Evolutionary conservation across 768 basidiomycete genomes (phyloP).

Genomic region (Calocybe indica): DNA sequence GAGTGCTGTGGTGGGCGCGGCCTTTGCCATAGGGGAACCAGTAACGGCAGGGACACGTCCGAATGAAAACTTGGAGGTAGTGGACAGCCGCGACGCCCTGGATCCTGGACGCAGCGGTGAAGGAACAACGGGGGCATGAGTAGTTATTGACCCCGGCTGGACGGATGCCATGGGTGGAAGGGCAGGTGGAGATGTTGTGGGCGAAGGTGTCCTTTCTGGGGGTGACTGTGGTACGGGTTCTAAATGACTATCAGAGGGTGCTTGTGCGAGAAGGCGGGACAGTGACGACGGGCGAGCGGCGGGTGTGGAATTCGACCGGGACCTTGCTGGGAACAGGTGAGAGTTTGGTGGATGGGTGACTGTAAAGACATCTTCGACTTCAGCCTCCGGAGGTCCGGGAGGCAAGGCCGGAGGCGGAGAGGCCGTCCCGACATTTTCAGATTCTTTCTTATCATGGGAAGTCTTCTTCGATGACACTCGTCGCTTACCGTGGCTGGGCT

Average conservation of each 20-base stretch:
- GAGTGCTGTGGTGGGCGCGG: conserved; percentile 61
- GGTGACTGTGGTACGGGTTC: conserved; percentile 19
- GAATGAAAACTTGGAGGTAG: conserved; percentile 62
- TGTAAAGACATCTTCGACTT: conserved; percentile 69
- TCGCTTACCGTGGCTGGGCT: conserved; percentile 62
- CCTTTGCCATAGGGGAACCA: conserved; percentile 44
- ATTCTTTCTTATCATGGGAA: conserved; percentile 33
- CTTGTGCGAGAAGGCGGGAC: conserved; percentile 75
- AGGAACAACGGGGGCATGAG: conserved; percentile 28
- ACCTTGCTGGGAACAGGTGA: conserved; percentile 57
- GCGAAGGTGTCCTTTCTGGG: conserved; percentile 25
- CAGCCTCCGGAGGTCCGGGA: conserved; percentile 59
- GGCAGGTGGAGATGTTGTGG: conserved; percentile 25
- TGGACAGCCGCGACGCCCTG: conserved; percentile 63
- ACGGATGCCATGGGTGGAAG: conserved; percentile 28
- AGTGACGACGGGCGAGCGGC: conserved; percentile 72
- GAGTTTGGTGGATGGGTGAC: conserved; percentile 62
- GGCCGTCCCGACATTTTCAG: conserved; percentile 25
- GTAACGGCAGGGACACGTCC: conserved; percentile 51
- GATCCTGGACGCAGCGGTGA: conserved; percentile 71
- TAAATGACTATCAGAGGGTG: conserved; percentile 36
- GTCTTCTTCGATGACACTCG: conserved; percentile 47
- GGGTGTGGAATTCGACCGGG: conserved; percentile 62
- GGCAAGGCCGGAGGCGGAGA: conserved; percentile 37
- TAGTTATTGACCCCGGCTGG: conserved; percentile 26